Conservation (phyloP, 169 alveolate genomes). For the Pseudocohnilembus persalinus region DNA sequence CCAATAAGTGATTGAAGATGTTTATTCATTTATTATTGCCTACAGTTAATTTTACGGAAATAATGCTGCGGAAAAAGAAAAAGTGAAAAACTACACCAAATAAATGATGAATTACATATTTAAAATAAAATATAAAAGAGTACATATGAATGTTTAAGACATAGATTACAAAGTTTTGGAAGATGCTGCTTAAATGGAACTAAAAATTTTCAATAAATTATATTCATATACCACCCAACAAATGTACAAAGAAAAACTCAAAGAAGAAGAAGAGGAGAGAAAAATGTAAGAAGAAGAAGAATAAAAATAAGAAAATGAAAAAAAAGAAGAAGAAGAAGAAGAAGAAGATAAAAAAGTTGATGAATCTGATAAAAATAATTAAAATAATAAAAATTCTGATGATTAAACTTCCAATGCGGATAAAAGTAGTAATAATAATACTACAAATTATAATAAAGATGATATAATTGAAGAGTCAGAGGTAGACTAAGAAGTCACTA, state of each 20-base stretch:
- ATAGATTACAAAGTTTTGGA: not conserved
- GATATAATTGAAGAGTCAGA: too few relatives aligned
- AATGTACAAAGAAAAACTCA: not conserved
- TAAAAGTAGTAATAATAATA: too few relatives aligned
- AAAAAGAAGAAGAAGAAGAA: not conserved
- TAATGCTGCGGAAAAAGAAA: slow-evolving; percentile 7
- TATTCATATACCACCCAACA: not conserved
- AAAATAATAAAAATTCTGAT: not conserved
- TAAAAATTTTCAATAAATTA: slow-evolving; percentile 11
- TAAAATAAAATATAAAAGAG: not conserved
- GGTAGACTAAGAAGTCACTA: too few relatives aligned
- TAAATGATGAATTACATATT: not conserved
- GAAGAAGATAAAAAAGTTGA: not conserved
- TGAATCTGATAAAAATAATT: not conserved
- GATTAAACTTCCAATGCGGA: not conserved
- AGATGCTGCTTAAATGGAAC: slow-evolving; percentile 9
- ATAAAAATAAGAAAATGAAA: slow-evolving; percentile 1
- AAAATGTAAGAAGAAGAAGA: not conserved
- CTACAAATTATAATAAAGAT: too few relatives aligned
- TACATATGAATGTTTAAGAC: not conserved
- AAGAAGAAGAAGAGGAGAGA: not conserved
- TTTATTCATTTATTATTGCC: slow-evolving; percentile 8
- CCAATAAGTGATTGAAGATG: slow-evolving; percentile 1
- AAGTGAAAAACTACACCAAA: not conserved
- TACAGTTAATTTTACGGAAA: not conserved